Percentiles rank a stretch among this genome's conserved stretches.
Evolutionary conservation across 495 filamentous ascomycete species (phyloP).

Genomic region (Xylaria grammica): DNA sequence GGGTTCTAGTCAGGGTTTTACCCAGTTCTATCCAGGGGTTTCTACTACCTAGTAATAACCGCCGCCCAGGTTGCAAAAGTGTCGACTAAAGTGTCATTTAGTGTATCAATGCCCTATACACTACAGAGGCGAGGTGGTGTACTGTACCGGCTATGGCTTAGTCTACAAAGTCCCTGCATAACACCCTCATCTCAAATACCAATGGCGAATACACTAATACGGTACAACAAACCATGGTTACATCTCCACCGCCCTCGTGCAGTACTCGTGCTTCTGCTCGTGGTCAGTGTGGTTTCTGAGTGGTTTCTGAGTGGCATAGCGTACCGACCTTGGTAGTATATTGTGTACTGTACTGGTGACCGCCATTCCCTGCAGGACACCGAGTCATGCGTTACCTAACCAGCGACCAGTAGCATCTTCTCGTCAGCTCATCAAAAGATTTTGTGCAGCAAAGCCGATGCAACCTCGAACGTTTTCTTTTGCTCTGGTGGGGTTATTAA

Average conservation of each 20-base stretch:
- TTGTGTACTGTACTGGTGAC: conserved; percentile 19
- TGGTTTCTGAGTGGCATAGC: background rate
- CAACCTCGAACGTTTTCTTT: conserved; percentile 7
- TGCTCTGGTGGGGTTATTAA: background rate
- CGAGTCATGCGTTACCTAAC: conserved; percentile 21
- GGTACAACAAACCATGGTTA: conserved; percentile 1
- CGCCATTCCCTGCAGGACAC: conserved; percentile 23
- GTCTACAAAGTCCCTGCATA: conserved; percentile 18
- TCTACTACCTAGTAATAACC: too few species aligned
- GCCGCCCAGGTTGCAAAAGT: background rate
- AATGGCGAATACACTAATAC: conserved; percentile 7
- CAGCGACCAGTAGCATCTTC: conserved; percentile 3
- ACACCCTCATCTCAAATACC: conserved; percentile 17
- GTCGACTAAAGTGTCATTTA: background rate
- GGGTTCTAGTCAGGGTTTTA: background rate
- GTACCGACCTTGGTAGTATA: too few species aligned
- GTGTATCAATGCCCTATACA: too few species aligned
- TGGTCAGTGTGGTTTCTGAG: background rate
- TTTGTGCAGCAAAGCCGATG: conserved; percentile 16
- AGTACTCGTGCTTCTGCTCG: too few species aligned
- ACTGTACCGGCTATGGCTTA: too few species aligned
- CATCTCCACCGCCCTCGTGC: conserved; percentile 22
- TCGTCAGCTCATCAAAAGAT: conserved; percentile 13
- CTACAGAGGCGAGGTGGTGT: too few species aligned
- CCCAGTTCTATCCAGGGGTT: background rate